Percentiles rank a stretch among this genome's conserved stretches.
Evolutionary conservation across 2,329 filamentous ascomycete species (phyloP).

Genomic region (Phaeosphaeria sp.): DNA sequence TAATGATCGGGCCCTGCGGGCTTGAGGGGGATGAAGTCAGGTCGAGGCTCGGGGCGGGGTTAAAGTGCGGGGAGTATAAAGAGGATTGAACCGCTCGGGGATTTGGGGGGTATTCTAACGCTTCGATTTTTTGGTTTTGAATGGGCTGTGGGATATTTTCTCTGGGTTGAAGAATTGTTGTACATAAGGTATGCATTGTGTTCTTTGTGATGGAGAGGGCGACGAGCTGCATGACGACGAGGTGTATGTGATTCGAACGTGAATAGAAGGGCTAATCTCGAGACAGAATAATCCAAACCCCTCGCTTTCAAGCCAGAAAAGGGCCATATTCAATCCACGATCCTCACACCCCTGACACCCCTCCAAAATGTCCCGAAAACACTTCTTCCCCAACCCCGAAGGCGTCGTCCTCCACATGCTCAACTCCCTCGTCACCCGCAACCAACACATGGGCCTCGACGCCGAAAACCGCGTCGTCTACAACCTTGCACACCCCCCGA

Average conservation of each 20-base stretch:
- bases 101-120: not conserved
- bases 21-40: not conserved
- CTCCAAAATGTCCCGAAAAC: slow-evolving; percentile 59
- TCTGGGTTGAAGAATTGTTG: not conserved
- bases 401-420: slow-evolving; percentile 59
- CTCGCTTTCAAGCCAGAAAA: not conserved
- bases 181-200: not conserved
- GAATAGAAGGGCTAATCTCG: not conserved
- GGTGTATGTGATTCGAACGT: not conserved
- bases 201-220: not conserved
- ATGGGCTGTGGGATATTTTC: not conserved
- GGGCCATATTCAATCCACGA: not conserved
- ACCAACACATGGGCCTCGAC: slow-evolving; percentile 53
- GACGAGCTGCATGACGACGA: not conserved
- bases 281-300: not conserved
- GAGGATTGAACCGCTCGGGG: not conserved
- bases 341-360: not conserved
- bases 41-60: not conserved
- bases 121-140: not conserved
- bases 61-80: not conserved
- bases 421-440: slow-evolving; percentile 55
- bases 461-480: slow-evolving; percentile 57
- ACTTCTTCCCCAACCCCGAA: slow-evolving; percentile 60
- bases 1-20: slow-evolving; percentile 1
- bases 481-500: slow-evolving; percentile 51